Percentiles rank a stretch among this genome's conserved stretches.
Evolutionary conservation across 1,139 yeast genomes (phyloP).

Genomic region (Debaryomyces fabryi): DNA sequence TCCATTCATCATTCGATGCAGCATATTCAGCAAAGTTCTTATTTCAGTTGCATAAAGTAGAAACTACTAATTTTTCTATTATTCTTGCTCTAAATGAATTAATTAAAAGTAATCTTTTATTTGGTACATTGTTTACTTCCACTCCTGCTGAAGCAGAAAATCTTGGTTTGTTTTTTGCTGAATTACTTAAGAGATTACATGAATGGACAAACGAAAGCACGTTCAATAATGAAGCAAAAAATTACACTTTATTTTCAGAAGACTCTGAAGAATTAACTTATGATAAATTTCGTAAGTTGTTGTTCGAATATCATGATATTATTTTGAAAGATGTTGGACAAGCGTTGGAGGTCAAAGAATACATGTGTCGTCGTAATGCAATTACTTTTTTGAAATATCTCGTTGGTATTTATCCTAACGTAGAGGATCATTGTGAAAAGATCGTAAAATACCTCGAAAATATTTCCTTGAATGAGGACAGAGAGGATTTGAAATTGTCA

Average conservation of each 20-base stretch:
- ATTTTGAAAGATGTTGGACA: slow-evolving; percentile 49
- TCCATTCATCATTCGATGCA: slow-evolving; percentile 87
- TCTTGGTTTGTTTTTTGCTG: slow-evolving; percentile 72
- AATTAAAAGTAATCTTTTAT: slow-evolving; percentile 52
- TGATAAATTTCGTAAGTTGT: slow-evolving; percentile 41
- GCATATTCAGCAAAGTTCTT: slow-evolving; percentile 67
- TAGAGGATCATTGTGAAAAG: slow-evolving; percentile 67
- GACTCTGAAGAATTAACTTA: slow-evolving; percentile 22
- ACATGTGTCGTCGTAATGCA: slow-evolving; percentile 81
- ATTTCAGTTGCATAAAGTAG: slow-evolving; percentile 48
- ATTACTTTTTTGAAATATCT: slow-evolving; percentile 76
- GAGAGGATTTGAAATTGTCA: slow-evolving; percentile 83
- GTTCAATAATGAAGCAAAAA: slow-evolving; percentile 15
- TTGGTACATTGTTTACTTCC: slow-evolving; percentile 66
- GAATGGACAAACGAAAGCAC: slow-evolving; percentile 40
- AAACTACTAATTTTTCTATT: slow-evolving; percentile 48
- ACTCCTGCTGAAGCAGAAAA: slow-evolving; percentile 83
- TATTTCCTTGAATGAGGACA: slow-evolving; percentile 55
- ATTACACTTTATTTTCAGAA: slow-evolving; percentile 11
- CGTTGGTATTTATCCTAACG: slow-evolving; percentile 65
- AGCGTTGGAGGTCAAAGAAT: slow-evolving; percentile 60
- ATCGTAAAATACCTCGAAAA: slow-evolving; percentile 51
- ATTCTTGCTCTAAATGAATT: slow-evolving; percentile 49
- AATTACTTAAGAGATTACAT: slow-evolving; percentile 51
- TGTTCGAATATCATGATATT: slow-evolving; percentile 60